phyloP scores from a whole-genome alignment of 257 asterid species.

The Ehretia macrophylla region DNA sequence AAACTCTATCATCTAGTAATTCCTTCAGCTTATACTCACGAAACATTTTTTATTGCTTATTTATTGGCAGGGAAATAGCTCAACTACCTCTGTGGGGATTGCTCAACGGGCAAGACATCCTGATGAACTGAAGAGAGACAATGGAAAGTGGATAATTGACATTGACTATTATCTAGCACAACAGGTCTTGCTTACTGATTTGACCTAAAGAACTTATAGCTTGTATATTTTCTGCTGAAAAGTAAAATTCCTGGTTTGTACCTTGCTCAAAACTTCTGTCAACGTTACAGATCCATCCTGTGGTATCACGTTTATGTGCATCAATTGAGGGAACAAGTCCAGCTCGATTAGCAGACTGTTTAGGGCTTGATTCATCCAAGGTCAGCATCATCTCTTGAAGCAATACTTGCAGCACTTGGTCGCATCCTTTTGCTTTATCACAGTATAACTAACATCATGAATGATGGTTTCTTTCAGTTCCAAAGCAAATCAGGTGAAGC shows the following conservation, averaged over 20 bases:
- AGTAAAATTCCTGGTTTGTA: constrained; percentile 14
- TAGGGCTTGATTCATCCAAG: constrained; percentile 95
- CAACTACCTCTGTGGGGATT: constrained; percentile 67
- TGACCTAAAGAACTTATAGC: constrained; percentile 5
- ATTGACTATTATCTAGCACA: constrained; percentile 95
- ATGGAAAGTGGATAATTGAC: constrained; percentile 80
- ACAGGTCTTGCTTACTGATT: constrained; percentile 50
- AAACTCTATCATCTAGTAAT: background rate
- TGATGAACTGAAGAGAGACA: constrained; percentile 79
- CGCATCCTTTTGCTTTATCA: constrained; percentile 4
- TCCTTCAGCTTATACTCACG: background rate
- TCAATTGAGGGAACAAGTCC: constrained; percentile 98
- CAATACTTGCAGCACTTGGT: constrained; percentile 1
- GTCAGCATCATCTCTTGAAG: constrained; percentile 29
- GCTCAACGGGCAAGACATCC: constrained; percentile 99
- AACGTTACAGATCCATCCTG: constrained; percentile 87
- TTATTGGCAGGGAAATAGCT: constrained; percentile 57
- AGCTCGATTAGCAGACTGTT: constrained; percentile 96
- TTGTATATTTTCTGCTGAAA: constrained; percentile 8
- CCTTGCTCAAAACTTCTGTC: constrained; percentile 19
- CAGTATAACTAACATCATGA: constrained; percentile 19
- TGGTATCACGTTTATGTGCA: constrained; percentile 92
- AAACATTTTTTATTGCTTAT: constrained; percentile 8
- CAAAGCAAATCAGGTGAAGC: constrained; percentile 71
- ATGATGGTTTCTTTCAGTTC: constrained; percentile 47